A percentile compares a stretch with the other conserved stretches of the same genome.
phyloP scores from a whole-genome alignment of 768 basidiomycete genomes.

The Amanita brunnescens region DNA sequence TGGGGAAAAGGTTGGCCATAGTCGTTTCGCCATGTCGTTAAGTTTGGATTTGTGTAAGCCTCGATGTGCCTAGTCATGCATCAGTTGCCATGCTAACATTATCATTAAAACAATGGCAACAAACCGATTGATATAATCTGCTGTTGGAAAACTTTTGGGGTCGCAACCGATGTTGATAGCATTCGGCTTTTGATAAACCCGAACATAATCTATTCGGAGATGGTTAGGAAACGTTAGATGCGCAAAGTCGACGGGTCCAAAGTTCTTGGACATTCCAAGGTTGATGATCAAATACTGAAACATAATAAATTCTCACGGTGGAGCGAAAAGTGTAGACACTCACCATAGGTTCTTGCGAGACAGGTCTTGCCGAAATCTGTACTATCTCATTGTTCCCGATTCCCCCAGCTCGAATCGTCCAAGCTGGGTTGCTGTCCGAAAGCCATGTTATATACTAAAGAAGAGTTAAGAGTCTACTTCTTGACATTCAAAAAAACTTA shows the following conservation, averaged over 20 bases:
- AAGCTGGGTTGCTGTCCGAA: constrained; percentile 49
- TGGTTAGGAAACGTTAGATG: constrained; percentile 55
- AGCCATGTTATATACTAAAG: constrained; percentile 79
- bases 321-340: neutral
- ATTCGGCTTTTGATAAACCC: constrained; percentile 59
- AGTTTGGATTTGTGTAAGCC: constrained; percentile 61
- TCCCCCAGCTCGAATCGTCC: constrained; percentile 66
- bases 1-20: constrained; percentile 47
- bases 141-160: constrained; percentile 53
- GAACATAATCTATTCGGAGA: constrained; percentile 35
- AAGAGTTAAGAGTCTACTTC: neutral
- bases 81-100: neutral
- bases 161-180: constrained; percentile 60
- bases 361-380: constrained; percentile 52
- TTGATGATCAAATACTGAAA: constrained; percentile 73
- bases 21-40: constrained; percentile 34
- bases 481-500: constrained; percentile 19
- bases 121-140: constrained; percentile 53
- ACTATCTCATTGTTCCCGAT: constrained; percentile 49
- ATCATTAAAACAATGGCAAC: constrained; percentile 11
- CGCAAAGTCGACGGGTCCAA: constrained; percentile 58
- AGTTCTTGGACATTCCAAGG: constrained; percentile 73
- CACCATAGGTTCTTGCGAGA: constrained; percentile 82
- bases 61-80: constrained; percentile 33
- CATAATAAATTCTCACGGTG: constrained; percentile 11